Evolutionary conservation across 2,329 filamentous ascomycete genomes (phyloP), one percentile per base, ranked within the genome.

Genomic region (Colletotrichum sidae): DNA sequence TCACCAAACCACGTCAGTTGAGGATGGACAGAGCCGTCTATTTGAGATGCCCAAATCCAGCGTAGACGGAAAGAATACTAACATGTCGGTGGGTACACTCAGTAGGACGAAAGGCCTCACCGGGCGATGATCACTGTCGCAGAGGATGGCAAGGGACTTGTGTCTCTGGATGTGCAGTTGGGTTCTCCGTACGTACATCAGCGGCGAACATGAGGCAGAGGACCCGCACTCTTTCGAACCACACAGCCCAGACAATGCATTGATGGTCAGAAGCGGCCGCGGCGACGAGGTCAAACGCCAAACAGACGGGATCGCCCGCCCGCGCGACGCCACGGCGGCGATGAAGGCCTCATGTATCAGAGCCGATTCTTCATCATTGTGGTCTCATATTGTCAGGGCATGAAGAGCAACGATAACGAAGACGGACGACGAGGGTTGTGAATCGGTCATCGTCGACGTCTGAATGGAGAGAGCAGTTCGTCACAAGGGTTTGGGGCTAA

Each of bases 1-100:
- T 65, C 62, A 53, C 52, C 47, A 56, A 59, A 37, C 39, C 42
- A 42, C 47, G 47, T 52, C 37, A 17, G 47, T 46, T 13, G 42
- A 50, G 35, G 33, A 57, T 44, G 13, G 41, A 35, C 63, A 63
- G 53, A 66, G 58, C 53, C 52, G 47, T 15, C 34, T 52, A 8
- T 57, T 65, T 58, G 52, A 47, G 62, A 52, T 62, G 62, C 53
- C 62, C 52, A 58, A 62, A 65, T 57, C 12, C 47, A 65, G 58
- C 42, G 47, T 65, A 49, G 62, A 12, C 42, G 35, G 25, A 44
- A 55, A 25, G 39, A 33, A 42, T 55, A 54, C 39, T 25, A 51
- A 15, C 9, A 25, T 7, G 9, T 61, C 51, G 52, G 57, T 55
- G 58, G 42, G 47, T 55, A 37, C 37, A 11, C 8, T 8, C 34